phyloP scores from a whole-genome alignment of 345 rosid genomes.

The Bruguiera gymnorhiza region DNA sequence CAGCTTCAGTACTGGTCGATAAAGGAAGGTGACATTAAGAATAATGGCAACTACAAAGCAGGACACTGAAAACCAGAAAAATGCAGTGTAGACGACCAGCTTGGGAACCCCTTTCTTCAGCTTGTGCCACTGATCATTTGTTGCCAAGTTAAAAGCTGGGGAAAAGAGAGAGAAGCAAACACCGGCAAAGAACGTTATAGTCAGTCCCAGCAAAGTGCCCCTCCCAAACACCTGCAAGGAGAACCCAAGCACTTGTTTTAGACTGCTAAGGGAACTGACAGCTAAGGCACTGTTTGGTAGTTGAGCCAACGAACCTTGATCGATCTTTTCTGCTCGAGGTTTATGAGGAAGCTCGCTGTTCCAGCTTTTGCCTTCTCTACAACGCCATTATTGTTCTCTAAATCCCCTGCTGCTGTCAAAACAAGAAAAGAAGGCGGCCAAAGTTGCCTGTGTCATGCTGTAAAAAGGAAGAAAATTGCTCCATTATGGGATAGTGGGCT shows the following conservation, averaged over 20 bases:
- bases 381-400: conserved; percentile 31
- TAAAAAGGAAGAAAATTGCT: not conserved
- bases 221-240: conserved; percentile 66
- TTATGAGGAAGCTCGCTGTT: conserved; percentile 57
- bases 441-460: not conserved
- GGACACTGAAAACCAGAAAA: conserved; percentile 75
- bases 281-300: not conserved
- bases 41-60: conserved; percentile 56
- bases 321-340: conserved; percentile 67
- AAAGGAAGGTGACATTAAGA: conserved; percentile 62
- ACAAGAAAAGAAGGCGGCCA: not conserved
- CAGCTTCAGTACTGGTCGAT: conserved; percentile 56
- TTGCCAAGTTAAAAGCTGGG: conserved; percentile 84
- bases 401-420: conserved; percentile 29
- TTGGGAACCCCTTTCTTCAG: conserved; percentile 71
- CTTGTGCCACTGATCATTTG: conserved; percentile 83
- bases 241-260: not conserved
- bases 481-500: not conserved
- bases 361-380: conserved; percentile 47
- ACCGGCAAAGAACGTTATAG: conserved; percentile 74
- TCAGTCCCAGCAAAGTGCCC: conserved; percentile 59
- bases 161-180: conserved; percentile 79
- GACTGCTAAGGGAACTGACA: not conserved
- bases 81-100: conserved; percentile 69
- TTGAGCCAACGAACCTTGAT: conserved; percentile 55